Percentiles rank a stretch among this genome's conserved stretches.
Conservation (phyloP, 2,329 filamentous ascomycete genomes). For the Penicillium freii region DNA sequence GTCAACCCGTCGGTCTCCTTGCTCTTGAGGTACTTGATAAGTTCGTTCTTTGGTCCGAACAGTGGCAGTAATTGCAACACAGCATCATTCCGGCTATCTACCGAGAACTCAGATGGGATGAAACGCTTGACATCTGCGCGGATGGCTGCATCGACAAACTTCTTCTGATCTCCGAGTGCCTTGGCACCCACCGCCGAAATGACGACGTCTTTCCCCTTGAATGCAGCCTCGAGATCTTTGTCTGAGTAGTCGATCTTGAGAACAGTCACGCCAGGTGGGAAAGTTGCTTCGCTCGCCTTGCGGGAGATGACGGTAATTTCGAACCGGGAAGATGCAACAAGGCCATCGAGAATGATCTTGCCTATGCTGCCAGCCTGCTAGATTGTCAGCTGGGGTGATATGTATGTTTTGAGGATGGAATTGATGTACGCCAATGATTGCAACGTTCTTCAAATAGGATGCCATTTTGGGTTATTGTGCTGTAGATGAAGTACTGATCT, state of each 20-base stretch:
- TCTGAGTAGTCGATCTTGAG: constrained; percentile 28
- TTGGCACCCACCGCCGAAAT: constrained; percentile 29
- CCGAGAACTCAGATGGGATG: constrained; percentile 36
- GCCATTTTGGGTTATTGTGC: constrained; percentile 4
- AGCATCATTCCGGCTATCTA: constrained; percentile 25
- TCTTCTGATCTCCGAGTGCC: constrained; percentile 28
- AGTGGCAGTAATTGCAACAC: constrained; percentile 27
- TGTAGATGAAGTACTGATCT: neutral
- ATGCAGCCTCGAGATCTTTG: constrained; percentile 21
- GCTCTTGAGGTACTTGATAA: constrained; percentile 53
- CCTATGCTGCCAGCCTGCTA: constrained; percentile 28
- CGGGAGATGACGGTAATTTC: constrained; percentile 28
- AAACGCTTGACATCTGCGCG: constrained; percentile 34
- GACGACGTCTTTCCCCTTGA: constrained; percentile 33
- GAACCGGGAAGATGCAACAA: constrained; percentile 18
- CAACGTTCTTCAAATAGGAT: constrained; percentile 12
- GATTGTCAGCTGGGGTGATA: neutral
- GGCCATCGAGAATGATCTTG: constrained; percentile 20
- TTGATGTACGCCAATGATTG: constrained; percentile 19
- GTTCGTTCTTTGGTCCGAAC: constrained; percentile 26
- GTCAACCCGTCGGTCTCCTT: constrained; percentile 50
- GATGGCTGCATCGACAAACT: constrained; percentile 34
- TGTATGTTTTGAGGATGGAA: neutral
- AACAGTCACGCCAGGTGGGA: constrained; percentile 20
- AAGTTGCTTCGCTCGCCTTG: constrained; percentile 18